Conservation (phyloP, 2,329 filamentous ascomycete species). For the Botryotinia convoluta region DNA sequence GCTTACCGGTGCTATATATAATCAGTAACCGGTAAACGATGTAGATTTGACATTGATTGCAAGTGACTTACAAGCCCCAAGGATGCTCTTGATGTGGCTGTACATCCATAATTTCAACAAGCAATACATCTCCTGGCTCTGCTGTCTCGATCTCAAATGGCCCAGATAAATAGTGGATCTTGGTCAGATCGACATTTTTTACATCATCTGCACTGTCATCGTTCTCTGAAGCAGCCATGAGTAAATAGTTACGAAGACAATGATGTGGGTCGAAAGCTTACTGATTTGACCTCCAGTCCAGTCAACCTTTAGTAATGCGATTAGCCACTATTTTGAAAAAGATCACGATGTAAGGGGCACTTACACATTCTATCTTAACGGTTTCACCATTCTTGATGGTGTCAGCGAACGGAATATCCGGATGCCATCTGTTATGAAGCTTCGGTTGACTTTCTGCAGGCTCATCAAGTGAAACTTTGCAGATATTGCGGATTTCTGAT, state of each 20-base stretch:
- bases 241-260: background rate
- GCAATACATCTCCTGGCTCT: constrained; percentile 72
- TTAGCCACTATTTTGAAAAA: constrained; percentile 4
- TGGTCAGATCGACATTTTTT: constrained; percentile 77
- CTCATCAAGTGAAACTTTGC: constrained; percentile 70
- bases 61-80: constrained; percentile 84
- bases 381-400: constrained; percentile 80
- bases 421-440: constrained; percentile 89
- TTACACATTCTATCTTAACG: constrained; percentile 82
- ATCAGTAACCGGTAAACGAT: background rate
- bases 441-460: constrained; percentile 67
- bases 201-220: constrained; percentile 89
- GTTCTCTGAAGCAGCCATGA: constrained; percentile 50
- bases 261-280: constrained; percentile 45
- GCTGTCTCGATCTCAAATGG: constrained; percentile 85
- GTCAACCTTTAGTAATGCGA: constrained; percentile 26
- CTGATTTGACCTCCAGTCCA: constrained; percentile 76
- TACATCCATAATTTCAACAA: constrained; percentile 90
- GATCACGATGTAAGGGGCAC: constrained; percentile 26
- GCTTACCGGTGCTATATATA: constrained; percentile 11
- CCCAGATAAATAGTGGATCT: constrained; percentile 83
- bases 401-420: constrained; percentile 73
- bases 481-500: constrained; percentile 64
- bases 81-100: constrained; percentile 82
- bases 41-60: background rate